Evolutionary conservation across 139 green algal genomes (phyloP).

Genomic region (Closterium sp.): DNA sequence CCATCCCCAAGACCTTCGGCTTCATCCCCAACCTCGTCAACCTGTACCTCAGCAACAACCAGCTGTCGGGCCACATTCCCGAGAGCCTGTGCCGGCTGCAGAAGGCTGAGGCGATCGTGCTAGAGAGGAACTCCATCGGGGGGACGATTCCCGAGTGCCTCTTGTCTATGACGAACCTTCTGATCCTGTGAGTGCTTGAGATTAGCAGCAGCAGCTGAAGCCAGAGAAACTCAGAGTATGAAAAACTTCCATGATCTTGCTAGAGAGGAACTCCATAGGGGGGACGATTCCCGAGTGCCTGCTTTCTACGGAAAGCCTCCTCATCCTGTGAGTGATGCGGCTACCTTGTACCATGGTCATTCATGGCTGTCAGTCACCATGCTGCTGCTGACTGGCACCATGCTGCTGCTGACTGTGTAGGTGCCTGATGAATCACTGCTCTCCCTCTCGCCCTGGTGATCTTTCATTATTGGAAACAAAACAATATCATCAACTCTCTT

Average conservation of each 20-base stretch:
- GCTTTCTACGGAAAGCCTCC: background rate
- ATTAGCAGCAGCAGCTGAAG: too few species aligned
- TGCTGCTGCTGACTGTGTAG: too few species aligned
- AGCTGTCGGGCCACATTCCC: background rate
- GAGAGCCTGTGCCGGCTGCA: background rate
- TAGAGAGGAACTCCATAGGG: too few species aligned
- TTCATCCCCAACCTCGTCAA: background rate
- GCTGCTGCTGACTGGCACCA: background rate
- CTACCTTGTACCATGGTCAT: background rate
- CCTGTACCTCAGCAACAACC: background rate
- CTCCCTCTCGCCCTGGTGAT: too few species aligned
- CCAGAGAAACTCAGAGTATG: too few species aligned
- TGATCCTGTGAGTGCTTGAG: background rate
- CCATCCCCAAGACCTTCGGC: background rate
- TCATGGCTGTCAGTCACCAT: background rate
- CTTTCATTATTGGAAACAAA: too few species aligned
- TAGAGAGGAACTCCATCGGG: background rate
- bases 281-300: background rate
- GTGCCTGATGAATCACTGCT: too few species aligned
- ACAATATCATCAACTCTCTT: too few species aligned
- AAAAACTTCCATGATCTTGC: too few species aligned
- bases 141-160: background rate
- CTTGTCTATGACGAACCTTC: background rate
- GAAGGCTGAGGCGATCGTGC: background rate
- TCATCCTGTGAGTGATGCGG: background rate